Base-by-base conservation (phyloP, 306 rosid species). In the Alnus rubra region DNA sequence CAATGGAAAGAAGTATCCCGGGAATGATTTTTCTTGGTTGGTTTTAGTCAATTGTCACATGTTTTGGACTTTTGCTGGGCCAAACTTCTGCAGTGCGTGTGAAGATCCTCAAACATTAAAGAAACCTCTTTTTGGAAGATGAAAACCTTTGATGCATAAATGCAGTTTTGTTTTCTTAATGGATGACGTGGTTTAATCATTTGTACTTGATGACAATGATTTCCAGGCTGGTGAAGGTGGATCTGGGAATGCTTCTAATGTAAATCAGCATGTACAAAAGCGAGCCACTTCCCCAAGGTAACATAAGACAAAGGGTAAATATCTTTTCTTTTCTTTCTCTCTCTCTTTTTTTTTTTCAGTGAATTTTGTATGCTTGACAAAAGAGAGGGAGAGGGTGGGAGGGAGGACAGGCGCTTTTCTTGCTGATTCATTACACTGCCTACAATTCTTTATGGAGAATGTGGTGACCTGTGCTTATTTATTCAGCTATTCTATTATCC, bases 151-250 rank as follows among this genome's bases (percentile, higher is more conserved):
- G 70, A 76, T 84, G 7, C 71, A 74, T 76, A 47, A 9, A 4
- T 63, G 49, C 54, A 51, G 50, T 81, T 19, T 68, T n/a, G 45
- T 67, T 69, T 58, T 47, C 77, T 78, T 44, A 28, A 4, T 69
- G n/a, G 56, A 18, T 9, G 51, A 42, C 6, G 51, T 18, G 67
- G 51, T 60, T 42, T 79, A 86, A 84, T 71, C 45, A 53, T 71
- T 8, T 68, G 37, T 56, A 55, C 56, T 64, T 74, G 79, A 82
- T 82, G 82, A 67, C 69, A 55, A 33, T 83, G 78, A 50, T 79
- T 86, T 88, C 82, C 92, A 96, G 99, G 91, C 81, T 82, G 76
- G 69, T 77, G 90, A 87, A 75, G 82, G 74, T 77, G 98, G 87
- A 82, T 81, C 84, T 51, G 84, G 65, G 82, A 73, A 85, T 74